Evolutionary conservation across 495 filamentous ascomycete genomes (phyloP).

Genomic region (Schizothecium vesticola): DNA sequence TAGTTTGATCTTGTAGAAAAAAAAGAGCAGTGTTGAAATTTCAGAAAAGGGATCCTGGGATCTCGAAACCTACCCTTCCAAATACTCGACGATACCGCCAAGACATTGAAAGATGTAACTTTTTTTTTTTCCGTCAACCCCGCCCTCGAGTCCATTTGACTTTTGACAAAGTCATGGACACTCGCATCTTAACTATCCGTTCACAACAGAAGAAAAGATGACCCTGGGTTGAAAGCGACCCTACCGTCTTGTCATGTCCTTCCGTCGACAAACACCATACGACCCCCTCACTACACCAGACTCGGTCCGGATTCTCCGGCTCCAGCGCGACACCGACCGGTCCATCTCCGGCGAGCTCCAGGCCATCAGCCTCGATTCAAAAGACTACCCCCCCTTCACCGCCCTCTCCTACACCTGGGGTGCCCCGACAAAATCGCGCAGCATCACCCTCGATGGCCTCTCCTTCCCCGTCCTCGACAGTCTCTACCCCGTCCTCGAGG

Average conservation of each 20-base stretch:
- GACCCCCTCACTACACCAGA: background rate
- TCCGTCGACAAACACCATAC: background rate
- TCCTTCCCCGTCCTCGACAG: background rate
- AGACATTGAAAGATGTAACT: background rate
- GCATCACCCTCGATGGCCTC: background rate
- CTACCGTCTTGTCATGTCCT: background rate
- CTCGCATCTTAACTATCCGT: background rate
- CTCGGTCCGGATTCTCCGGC: background rate
- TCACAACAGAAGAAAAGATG: too few species aligned
- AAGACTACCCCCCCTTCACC: background rate
- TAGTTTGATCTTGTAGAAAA: too few species aligned
- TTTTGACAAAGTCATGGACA: background rate
- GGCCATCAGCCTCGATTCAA: background rate
- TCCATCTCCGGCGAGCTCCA: background rate
- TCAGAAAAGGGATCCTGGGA: too few species aligned
- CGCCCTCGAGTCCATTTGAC: background rate
- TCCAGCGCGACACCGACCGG: background rate
- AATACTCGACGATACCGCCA: too few species aligned
- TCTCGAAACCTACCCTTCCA: too few species aligned
- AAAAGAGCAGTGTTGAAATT: too few species aligned
- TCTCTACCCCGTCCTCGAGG: background rate
- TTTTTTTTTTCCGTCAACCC: background rate
- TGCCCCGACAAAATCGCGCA: background rate
- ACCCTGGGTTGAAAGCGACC: background rate
- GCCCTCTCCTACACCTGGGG: background rate